These are phyloP conservation scores for Rhodotorula toruloides DNA, from an alignment of 768 basidiomycete genomes.

Conservation along the genomic window DNA sequence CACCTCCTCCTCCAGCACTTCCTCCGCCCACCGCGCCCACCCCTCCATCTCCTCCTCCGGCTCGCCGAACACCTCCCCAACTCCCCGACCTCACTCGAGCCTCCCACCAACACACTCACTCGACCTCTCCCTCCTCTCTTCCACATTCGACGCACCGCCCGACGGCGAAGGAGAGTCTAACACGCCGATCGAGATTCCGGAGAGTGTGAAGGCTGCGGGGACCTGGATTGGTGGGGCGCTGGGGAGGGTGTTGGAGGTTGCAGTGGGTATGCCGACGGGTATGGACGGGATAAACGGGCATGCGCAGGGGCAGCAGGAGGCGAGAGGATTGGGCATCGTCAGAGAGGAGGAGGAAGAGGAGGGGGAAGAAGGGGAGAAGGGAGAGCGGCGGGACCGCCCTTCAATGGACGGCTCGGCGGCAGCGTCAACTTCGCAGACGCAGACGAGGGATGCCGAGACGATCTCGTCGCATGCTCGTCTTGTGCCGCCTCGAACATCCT, in stretches of 20 bases:
- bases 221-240: slow-evolving; percentile 28
- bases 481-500: too few species aligned
- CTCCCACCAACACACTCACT: slow-evolving; percentile 25
- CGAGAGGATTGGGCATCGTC: not conserved
- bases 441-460: not conserved
- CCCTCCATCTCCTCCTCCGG: slow-evolving; percentile 8
- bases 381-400: not conserved
- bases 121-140: slow-evolving; percentile 31
- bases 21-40: not conserved
- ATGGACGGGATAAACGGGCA: not conserved
- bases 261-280: slow-evolving; percentile 10
- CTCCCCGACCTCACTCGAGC: not conserved
- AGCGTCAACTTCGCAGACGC: too few species aligned
- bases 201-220: slow-evolving; percentile 28
- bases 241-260: slow-evolving; percentile 26
- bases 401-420: too few species aligned
- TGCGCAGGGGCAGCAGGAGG: slow-evolving; percentile 8
- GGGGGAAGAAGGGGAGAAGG: not conserved
- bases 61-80: slow-evolving; percentile 19
- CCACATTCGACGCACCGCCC: slow-evolving; percentile 16
- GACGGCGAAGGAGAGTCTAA: not conserved
- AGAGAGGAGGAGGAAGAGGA: slow-evolving; percentile 10
- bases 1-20: not conserved
- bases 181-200: slow-evolving; percentile 16
- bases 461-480: not conserved